Percentiles rank a stretch among this genome's conserved stretches.
Evolutionary conservation across 2,329 filamentous ascomycete genomes (phyloP).

Genomic region (Colletotrichum sp.): DNA sequence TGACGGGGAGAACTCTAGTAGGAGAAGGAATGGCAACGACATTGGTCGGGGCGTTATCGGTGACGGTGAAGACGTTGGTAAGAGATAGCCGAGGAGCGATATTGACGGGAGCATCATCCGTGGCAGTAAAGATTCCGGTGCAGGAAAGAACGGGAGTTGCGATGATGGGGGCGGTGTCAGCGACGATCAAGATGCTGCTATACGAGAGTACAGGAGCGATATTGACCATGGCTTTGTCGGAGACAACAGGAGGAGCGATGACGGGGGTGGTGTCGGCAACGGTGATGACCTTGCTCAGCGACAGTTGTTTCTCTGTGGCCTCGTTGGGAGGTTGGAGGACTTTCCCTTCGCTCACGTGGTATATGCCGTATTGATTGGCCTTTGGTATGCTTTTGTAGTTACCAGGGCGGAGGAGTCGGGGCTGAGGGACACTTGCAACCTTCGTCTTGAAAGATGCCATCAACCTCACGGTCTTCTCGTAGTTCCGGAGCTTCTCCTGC

Average conservation of each 20-base stretch:
- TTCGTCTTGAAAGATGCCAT: background rate
- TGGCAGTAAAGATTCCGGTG: background rate
- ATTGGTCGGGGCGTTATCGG: background rate
- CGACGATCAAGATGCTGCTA: background rate
- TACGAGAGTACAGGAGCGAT: background rate
- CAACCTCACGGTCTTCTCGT: background rate
- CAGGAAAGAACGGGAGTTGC: background rate
- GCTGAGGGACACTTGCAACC: background rate
- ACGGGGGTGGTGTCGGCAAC: background rate
- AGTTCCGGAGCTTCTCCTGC: background rate
- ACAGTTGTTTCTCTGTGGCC: rapidly evolving
- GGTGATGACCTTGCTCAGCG: background rate
- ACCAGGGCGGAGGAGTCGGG: rapidly evolving
- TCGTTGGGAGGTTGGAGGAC: background rate
- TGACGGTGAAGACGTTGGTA: background rate
- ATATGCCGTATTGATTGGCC: background rate
- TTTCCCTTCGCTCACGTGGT: background rate
- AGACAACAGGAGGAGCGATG: background rate
- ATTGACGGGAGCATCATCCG: background rate
- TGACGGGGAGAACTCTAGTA: background rate
- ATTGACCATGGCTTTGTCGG: rapidly evolving
- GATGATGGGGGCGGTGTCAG: background rate
- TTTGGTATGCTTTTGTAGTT: background rate
- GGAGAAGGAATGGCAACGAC: background rate
- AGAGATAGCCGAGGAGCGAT: background rate